Evolutionary conservation across 106 monocot genomes (phyloP).

Genomic region (Gastrodia elata): DNA sequence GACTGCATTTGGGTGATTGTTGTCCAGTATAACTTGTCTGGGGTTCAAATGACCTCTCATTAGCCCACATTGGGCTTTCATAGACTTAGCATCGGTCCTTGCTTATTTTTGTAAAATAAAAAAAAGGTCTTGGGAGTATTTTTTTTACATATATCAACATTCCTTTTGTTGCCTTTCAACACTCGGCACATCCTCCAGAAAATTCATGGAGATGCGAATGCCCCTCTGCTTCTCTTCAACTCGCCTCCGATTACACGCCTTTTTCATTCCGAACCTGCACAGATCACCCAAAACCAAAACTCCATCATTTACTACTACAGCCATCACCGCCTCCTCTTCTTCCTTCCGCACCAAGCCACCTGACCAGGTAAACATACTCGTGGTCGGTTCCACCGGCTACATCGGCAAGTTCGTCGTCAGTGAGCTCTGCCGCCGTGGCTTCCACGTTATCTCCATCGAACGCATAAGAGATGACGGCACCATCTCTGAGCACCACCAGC

Average conservation of each 20-base stretch:
- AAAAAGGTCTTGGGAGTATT: too few relatives aligned
- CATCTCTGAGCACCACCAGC: conserved; percentile 13
- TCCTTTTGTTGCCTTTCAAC: too few relatives aligned
- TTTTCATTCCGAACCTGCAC: background rate
- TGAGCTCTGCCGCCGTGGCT: conserved; percentile 73
- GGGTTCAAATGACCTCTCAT: too few relatives aligned
- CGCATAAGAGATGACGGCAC: conserved; percentile 68
- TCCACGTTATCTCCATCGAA: conserved; percentile 64
- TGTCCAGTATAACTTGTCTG: too few relatives aligned
- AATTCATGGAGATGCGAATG: too few relatives aligned
- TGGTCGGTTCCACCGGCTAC: conserved; percentile 83
- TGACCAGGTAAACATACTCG: conserved; percentile 43
- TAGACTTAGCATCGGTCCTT: too few relatives aligned
- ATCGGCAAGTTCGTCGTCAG: conserved; percentile 80
- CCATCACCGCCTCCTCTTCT: background rate
- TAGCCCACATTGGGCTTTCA: too few relatives aligned
- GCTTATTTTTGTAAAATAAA: too few relatives aligned
- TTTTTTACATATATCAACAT: too few relatives aligned
- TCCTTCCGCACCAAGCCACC: conserved; percentile 36
- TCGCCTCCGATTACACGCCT: too few relatives aligned
- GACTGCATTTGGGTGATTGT: too few relatives aligned
- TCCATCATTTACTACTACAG: background rate
- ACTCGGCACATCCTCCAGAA: too few relatives aligned
- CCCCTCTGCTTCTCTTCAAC: background rate
- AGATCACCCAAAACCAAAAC: conserved; percentile 3